Evolutionary conservation across 805 yeast genomes (phyloP), one percentile per base, ranked within the genome.

Genomic region (Candida oleophila): DNA sequence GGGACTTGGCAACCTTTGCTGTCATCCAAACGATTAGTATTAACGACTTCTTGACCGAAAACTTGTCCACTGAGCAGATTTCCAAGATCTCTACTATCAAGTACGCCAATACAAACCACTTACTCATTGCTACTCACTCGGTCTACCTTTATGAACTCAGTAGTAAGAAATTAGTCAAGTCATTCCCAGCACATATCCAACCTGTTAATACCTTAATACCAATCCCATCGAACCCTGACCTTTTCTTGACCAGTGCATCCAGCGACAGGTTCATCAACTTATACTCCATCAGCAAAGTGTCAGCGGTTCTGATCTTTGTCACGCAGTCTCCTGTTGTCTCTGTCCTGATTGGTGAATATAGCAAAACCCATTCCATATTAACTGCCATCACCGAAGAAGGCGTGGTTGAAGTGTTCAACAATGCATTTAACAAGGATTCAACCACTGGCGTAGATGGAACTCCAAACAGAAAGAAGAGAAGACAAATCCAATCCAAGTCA

Each of bases 211-310:
- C 80, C 11, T 64, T 84, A 9, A 47, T 75, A 33, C 66, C 76
- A 4, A 59, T 74, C 3, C 50, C 62, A 16, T 49, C 57, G 7
- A 59, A 63, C 30, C 62, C 65, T 7, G 76, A 77, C 41, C 69
- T 67, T 40, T 81, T 89, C 55, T 63, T 87, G 38, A 83, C 94
- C 1, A 77, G 85, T 43, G 95, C 97, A 1, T 71, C 71, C 32
- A 84, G 83, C 49, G 98, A 91, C 63, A 77, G 97, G 54, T 89
- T 88, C 62, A 75, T 90, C 53, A 89, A 89, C 61, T 69, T 87
- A 33, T 83, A 85, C 59, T 77, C 85, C 9, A 46, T 81, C 2
- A 65, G 71, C 28, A 65, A 69, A 41, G 59, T 66, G 22, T 59
- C 80, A 2, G 71, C 83, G 2, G 65, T 68, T 20, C 64, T 74